Percentiles rank a stretch among this genome's conserved stretches.
Evolutionary conservation across 768 basidiomycete species (phyloP).

Genomic region (Mycena galopus): DNA sequence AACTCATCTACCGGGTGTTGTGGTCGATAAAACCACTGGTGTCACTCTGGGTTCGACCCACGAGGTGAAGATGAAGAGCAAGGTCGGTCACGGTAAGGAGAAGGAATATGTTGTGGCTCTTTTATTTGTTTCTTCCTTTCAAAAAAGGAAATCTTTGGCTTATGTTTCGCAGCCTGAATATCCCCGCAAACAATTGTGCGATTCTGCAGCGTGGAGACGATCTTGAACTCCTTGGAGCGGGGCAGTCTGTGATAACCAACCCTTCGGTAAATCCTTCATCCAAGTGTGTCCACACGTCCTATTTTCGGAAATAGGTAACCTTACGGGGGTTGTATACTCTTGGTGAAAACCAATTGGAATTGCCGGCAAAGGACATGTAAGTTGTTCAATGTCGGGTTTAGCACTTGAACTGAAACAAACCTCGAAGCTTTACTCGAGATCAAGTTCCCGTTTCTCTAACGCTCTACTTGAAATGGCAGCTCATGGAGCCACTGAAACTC

Average conservation of each 20-base stretch:
- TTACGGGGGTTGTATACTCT: slow-evolving; percentile 84
- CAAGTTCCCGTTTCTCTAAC: slow-evolving; percentile 89
- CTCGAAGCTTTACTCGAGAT: slow-evolving; percentile 80
- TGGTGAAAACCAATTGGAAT: slow-evolving; percentile 87
- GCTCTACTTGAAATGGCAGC: slow-evolving; percentile 86
- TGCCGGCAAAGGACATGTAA: slow-evolving; percentile 90
- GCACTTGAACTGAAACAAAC: not conserved
- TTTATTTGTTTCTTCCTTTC: slow-evolving; percentile 63
- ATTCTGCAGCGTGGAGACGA: slow-evolving; percentile 88
- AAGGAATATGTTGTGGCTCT: slow-evolving; percentile 84
- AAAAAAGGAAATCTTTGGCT: slow-evolving; percentile 4
- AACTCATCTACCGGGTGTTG: slow-evolving; percentile 74
- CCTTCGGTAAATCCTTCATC: slow-evolving; percentile 61
- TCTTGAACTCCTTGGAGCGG: slow-evolving; percentile 81
- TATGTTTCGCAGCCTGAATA: slow-evolving; percentile 68
- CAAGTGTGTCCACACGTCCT: not conserved
- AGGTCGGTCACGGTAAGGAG: slow-evolving; percentile 54
- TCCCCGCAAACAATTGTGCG: slow-evolving; percentile 90
- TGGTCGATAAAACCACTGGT: slow-evolving; percentile 74
- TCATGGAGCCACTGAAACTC: slow-evolving; percentile 68
- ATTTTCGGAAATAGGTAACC: slow-evolving; percentile 61
- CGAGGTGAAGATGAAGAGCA: slow-evolving; percentile 84
- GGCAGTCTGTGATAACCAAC: slow-evolving; percentile 88
- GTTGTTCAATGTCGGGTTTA: slow-evolving; percentile 38
- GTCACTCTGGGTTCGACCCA: slow-evolving; percentile 75